phyloP scores from a whole-genome alignment of 2,329 filamentous ascomycete species.

The Zymoseptoria pseudotritici region DNA sequence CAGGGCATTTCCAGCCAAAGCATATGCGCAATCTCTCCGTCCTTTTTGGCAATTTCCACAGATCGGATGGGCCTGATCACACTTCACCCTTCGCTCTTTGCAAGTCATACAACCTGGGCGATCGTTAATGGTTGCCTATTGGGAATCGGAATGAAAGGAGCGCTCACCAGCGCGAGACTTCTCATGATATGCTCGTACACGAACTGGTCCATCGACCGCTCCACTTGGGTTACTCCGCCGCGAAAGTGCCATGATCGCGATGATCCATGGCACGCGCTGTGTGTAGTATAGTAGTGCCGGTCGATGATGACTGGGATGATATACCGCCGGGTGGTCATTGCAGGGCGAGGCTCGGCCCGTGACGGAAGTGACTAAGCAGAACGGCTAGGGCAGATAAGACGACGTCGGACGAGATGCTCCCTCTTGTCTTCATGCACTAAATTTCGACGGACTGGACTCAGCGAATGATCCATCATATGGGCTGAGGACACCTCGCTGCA shows the following conservation, averaged over 20 bases:
- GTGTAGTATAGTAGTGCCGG: too few relatives aligned
- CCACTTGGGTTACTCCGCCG: background rate
- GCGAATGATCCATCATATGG: too few relatives aligned
- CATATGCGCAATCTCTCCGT: background rate
- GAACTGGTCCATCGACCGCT: background rate
- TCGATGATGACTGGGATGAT: too few relatives aligned
- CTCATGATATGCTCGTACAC: background rate
- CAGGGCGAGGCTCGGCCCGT: too few relatives aligned
- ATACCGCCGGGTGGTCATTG: too few relatives aligned
- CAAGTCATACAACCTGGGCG: background rate
- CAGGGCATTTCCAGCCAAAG: background rate
- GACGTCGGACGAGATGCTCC: too few relatives aligned
- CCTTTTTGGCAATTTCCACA: background rate
- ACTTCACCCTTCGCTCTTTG: background rate
- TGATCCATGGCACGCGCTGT: background rate
- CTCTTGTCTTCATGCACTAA: too few relatives aligned
- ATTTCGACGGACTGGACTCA: too few relatives aligned
- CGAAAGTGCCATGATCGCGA: slow-evolving; percentile 22
- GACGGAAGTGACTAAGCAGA: too few relatives aligned
- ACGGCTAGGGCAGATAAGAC: too few relatives aligned
- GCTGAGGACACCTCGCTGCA: too few relatives aligned
- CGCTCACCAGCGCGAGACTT: background rate
- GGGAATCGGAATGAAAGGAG: background rate
- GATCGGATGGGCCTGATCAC: background rate
- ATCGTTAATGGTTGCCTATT: background rate